These are phyloP conservation scores for Salinomyces thailandicus DNA, from an alignment of 2,329 filamentous ascomycete species.

Conservation along the genomic window DNA sequence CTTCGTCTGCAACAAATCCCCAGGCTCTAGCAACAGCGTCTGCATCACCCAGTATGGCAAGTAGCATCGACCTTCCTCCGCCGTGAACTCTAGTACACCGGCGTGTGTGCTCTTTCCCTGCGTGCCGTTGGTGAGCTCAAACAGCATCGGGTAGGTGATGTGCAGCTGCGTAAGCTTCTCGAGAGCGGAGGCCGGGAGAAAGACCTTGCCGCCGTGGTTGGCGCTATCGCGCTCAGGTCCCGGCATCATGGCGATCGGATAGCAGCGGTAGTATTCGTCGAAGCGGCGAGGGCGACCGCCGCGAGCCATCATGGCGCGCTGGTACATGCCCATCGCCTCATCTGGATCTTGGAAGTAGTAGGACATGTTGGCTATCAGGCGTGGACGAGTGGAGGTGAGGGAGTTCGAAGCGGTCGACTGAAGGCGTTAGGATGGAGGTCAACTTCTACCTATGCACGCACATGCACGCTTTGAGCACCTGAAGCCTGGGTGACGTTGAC, in stretches of 20 bases:
- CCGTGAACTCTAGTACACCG: slow-evolving; percentile 93
- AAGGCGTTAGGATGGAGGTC: too few species aligned
- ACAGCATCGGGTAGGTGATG: slow-evolving; percentile 93
- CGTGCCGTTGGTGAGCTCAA: slow-evolving; percentile 87
- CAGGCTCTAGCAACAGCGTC: slow-evolving; percentile 76
- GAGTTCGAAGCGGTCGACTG: too few species aligned
- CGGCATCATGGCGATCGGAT: slow-evolving; percentile 87
- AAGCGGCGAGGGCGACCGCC: slow-evolving; percentile 60
- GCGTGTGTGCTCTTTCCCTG: slow-evolving; percentile 75
- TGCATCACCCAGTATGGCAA: slow-evolving; percentile 98
- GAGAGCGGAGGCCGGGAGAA: slow-evolving; percentile 88
- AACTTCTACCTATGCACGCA: background rate
- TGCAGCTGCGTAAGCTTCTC: slow-evolving; percentile 94
- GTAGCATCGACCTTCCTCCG: slow-evolving; percentile 93
- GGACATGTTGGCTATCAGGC: slow-evolving; percentile 12
- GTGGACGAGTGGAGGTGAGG: too few species aligned
- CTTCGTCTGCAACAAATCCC: slow-evolving; percentile 89
- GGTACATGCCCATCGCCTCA: slow-evolving; percentile 44
- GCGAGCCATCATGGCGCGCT: slow-evolving; percentile 42
- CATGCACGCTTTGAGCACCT: background rate
- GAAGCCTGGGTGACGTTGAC: too few species aligned
- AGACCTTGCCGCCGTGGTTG: slow-evolving; percentile 95
- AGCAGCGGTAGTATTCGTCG: slow-evolving; percentile 97
- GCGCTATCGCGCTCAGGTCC: slow-evolving; percentile 79
- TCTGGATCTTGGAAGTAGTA: slow-evolving; percentile 39